Percentiles rank a stretch among this genome's conserved stretches.
Evolutionary conservation across 495 filamentous ascomycete species (phyloP).

Genomic region (Xylaria scruposa): DNA sequence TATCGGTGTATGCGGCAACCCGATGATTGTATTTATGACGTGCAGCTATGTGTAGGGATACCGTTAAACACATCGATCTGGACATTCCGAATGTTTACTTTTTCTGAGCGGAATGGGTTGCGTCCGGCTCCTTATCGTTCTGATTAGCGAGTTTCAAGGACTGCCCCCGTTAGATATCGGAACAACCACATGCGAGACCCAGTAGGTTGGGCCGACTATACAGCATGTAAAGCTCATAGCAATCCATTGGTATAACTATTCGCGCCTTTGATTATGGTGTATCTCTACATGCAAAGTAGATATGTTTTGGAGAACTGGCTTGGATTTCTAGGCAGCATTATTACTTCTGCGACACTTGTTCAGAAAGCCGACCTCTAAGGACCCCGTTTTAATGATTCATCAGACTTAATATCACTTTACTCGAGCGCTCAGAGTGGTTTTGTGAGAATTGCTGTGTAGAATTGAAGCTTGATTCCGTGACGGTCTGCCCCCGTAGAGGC

Average conservation of each 20-base stretch:
- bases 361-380: not conserved
- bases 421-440: not conserved
- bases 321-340: not conserved
- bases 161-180: not conserved
- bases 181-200: not conserved
- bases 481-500: not conserved
- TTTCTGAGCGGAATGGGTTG: constrained; percentile 20
- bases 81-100: not conserved
- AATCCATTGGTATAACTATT: not conserved
- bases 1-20: not conserved
- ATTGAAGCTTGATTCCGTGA: not conserved
- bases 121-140: constrained; percentile 12
- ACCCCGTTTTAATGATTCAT: not conserved
- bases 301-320: not conserved
- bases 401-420: not conserved
- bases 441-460: not conserved
- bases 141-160: constrained; percentile 38
- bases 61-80: not conserved
- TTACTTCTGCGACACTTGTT: not conserved
- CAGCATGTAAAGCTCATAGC: not conserved
- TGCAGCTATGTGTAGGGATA: not conserved
- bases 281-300: not conserved
- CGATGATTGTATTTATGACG: not conserved
- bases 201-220: not conserved
- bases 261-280: not conserved